Evolutionary conservation across 257 asterid genomes (phyloP), one percentile per base, ranked within the genome.

Genomic region (Eustoma russellianum): DNA sequence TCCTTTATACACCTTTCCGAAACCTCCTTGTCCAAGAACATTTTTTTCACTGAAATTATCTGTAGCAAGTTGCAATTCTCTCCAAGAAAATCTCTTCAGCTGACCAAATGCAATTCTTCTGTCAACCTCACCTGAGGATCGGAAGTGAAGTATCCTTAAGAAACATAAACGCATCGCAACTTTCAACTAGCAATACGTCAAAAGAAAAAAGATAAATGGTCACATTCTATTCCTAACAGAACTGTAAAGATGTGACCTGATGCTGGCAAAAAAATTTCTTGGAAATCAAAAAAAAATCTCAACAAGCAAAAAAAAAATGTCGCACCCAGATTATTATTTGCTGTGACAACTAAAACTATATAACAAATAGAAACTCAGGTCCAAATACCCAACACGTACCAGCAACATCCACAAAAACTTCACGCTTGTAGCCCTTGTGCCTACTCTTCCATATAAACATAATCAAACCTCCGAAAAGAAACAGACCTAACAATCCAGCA

Each of bases 1-100:
- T 63, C 97, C 97, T 76, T 81, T 79, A 72, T 90, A 90, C 30
- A 90, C 97, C 71, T 87, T 91, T 60, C 98, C 98, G 54, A 86
- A 91, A 50, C 98, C 98, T 24, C 98, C 98, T 71, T 87, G 94
- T 55, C 98, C 98, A 24, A 91, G 86, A 14, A 84, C 95, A 34
- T 76, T 91, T 58, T 84, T 87, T 65, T 91, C 97, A 33, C 79
- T 85, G 73, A 91, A 91, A 69, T 62, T 80, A 19, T 87, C 98
- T 0, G 98, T 80, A 55, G 98, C 95, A 14, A 82, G 68, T 72
- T 91, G 96, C 82, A 91, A 60, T 55, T 91, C 98, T 70, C 96
- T 77, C 96, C 96, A 86, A 15, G 89, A 48, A 35, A 91, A 87
- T 77, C 98, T 91, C 83, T 70, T 91, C 69, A 91, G 53, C 54